Conservation (phyloP, 306 rosid genomes). For the Argentina anserina region DNA sequence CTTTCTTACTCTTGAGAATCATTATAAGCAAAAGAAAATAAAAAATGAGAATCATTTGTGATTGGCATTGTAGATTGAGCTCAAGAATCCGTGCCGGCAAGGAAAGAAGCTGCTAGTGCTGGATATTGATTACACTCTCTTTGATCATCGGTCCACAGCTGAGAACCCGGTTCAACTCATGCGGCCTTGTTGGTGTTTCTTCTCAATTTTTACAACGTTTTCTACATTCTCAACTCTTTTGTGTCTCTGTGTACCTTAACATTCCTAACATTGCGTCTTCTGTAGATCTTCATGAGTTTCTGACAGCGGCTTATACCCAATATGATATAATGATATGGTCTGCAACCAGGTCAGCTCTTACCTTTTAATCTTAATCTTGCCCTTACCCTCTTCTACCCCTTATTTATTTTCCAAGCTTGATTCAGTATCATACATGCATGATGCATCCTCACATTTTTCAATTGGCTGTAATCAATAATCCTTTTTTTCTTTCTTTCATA, state of each 20-base stretch:
- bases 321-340: constrained; percentile 99
- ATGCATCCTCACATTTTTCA: background rate
- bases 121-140: constrained; percentile 92
- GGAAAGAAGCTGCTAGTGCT: constrained; percentile 93
- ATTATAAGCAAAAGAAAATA: too few relatives aligned
- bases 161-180: constrained; percentile 93
- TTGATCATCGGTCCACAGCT: constrained; percentile 93
- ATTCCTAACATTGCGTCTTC: constrained; percentile 15
- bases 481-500: too few relatives aligned
- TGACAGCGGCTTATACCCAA: constrained; percentile 73
- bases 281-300: constrained; percentile 95
- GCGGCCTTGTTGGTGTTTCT: constrained; percentile 75
- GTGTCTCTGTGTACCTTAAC: background rate
- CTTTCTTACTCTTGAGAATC: background rate
- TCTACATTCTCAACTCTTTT: background rate
- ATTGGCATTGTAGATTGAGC: constrained; percentile 51
- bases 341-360: constrained; percentile 73
- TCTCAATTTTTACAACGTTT: background rate
- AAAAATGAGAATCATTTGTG: background rate
- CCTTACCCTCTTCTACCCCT: background rate
- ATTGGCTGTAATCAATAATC: background rate
- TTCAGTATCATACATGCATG: background rate
- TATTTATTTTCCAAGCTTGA: background rate
- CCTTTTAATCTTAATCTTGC: background rate
- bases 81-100: constrained; percentile 73